Evolutionary conservation across 306 rosid species (phyloP).

Genomic region (Medicago ruthenica): DNA sequence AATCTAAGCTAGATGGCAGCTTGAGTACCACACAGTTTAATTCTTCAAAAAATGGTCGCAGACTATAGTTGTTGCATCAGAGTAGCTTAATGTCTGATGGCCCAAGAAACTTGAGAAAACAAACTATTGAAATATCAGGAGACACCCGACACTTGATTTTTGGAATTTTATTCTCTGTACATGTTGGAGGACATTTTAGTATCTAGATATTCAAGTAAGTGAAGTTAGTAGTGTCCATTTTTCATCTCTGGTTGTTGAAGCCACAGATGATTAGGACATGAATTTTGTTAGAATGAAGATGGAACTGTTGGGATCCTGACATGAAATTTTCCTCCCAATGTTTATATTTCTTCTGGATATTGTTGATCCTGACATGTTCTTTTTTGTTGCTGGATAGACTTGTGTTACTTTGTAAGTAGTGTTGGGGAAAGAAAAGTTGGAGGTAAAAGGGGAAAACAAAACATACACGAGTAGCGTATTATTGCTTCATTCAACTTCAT

Average conservation of each 20-base stretch:
- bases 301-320: constrained; percentile 19
- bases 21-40: constrained; percentile 43
- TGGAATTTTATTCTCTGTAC: constrained; percentile 43
- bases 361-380: constrained; percentile 1
- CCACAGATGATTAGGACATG: not conserved
- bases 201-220: constrained; percentile 30
- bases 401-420: not conserved
- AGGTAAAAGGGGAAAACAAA: not conserved
- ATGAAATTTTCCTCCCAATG: constrained; percentile 5
- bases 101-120: not conserved
- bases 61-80: constrained; percentile 12
- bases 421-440: not conserved
- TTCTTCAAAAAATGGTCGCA: not conserved
- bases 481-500: constrained; percentile 4
- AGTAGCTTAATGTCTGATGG: constrained; percentile 33
- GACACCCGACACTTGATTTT: not conserved
- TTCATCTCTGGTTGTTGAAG: constrained; percentile 21
- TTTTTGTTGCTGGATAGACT: not conserved
- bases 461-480: not conserved
- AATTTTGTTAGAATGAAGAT: constrained; percentile 38
- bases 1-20: constrained; percentile 63
- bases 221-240: not conserved
- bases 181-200: constrained; percentile 42
- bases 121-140: not conserved
- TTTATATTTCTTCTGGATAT: constrained; percentile 13